Conservation (phyloP, 2,329 filamentous ascomycete genomes). For the Aspergillus novoparasiticus region DNA sequence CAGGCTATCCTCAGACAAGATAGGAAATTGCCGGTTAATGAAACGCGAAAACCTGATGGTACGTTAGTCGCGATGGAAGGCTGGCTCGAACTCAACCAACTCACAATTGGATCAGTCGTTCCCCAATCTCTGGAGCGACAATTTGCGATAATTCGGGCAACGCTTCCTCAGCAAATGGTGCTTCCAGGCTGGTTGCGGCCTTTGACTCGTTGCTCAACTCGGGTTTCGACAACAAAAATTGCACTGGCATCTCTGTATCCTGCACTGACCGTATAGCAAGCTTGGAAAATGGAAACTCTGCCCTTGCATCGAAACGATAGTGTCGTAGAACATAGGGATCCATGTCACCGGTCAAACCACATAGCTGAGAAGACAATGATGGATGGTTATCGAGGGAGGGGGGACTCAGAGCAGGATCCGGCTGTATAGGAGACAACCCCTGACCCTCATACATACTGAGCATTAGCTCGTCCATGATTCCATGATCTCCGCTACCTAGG, state of each 20-base stretch:
- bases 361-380: conserved; percentile 1
- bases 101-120: background rate
- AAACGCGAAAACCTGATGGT: background rate
- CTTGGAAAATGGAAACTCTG: conserved; percentile 8
- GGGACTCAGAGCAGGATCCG: background rate
- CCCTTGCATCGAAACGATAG: conserved; percentile 2
- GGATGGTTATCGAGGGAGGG: background rate
- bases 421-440: background rate
- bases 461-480: background rate
- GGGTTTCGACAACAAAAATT: conserved; percentile 6
- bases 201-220: background rate
- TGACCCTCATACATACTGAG: background rate
- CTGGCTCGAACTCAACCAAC: background rate
- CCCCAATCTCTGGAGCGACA: background rate
- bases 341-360: conserved; percentile 9
- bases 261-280: conserved; percentile 6
- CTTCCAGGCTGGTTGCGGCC: background rate
- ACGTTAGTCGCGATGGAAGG: background rate
- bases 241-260: background rate
- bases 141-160: background rate
- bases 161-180: background rate
- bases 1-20: background rate
- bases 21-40: background rate
- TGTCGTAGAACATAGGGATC: conserved; percentile 10
- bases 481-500: background rate